Evolutionary conservation across 1,284 basidiomycete genomes (phyloP), one percentile per base, ranked within the genome.

Genomic region (Tremellales sp.): DNA sequence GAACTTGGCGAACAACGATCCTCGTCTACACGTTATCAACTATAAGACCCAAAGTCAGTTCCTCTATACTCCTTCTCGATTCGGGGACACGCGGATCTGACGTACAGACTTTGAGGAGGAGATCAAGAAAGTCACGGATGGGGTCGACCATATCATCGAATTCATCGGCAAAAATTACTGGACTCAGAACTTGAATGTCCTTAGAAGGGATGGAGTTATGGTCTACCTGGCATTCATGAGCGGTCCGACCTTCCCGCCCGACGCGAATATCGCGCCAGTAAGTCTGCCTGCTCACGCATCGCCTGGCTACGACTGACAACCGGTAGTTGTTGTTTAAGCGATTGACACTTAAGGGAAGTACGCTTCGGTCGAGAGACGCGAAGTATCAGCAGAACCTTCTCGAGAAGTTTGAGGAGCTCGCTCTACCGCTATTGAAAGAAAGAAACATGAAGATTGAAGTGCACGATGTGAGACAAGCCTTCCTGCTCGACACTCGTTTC

Each of bases 281-380:
- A 8, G 29, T 31, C 15, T n/a, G n/a, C n/a, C n/a, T n/a, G n/a
- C n/a, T n/a, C n/a, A n/a, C n/a, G n/a, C n/a, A n/a, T n/a, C n/a
- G n/a, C n/a, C n/a, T n/a, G n/a, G n/a, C n/a, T n/a, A n/a, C n/a
- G n/a, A n/a, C n/a, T n/a, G n/a, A n/a, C 33, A 21, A 31, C 74
- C 93, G 47, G 15, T 31, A 31, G 29, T 31, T 31, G 15, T 60
- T 76, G 17, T 85, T 79, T 75, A 97, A 97, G 77, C 84, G 93
- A 7, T 80, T 97, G 49, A 83, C 84, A 11, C 84, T 98, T 48
- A 85, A 92, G 72, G 93, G 92, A 21, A 88, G 87, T 12, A 96
- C 90, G 0, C 77, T 97, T 36, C 84, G 92, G 33, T 84, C 86
- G 21, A 82, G 90, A 43, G 80, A 82, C n/a, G 67, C 80, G 25